These are phyloP conservation scores for Polyporus tsugae DNA, from an alignment of 1,284 basidiomycete genomes.

Conservation along the genomic window DNA sequence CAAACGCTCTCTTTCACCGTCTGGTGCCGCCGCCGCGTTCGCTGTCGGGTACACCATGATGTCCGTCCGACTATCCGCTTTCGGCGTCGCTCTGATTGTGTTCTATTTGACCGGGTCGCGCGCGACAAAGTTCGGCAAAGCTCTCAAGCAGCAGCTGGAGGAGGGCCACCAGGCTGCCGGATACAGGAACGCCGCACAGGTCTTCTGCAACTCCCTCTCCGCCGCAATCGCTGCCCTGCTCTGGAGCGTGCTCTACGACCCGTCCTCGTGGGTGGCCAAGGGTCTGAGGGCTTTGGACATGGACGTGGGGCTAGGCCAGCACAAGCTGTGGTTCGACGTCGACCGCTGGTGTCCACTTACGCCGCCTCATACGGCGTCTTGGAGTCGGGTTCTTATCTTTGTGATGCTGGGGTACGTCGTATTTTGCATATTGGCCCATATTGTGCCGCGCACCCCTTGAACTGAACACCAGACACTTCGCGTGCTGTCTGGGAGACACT, in stretches of 20 bases:
- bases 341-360: conserved; percentile 64
- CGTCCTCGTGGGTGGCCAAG: conserved; percentile 40
- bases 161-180: conserved; percentile 77
- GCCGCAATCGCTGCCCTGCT: conserved; percentile 69
- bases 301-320: conserved; percentile 7
- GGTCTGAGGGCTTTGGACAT: conserved; percentile 30
- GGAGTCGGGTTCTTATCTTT: conserved; percentile 70
- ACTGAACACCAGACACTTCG: conserved; percentile 68
- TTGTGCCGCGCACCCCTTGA: not conserved
- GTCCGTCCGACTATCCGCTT: conserved; percentile 65
- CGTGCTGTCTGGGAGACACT: conserved; percentile 87
- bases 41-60: conserved; percentile 75
- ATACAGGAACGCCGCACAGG: conserved; percentile 82
- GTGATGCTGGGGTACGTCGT: conserved; percentile 71
- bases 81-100: conserved; percentile 78
- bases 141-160: conserved; percentile 79
- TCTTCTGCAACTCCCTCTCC: conserved; percentile 82
- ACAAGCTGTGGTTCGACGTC: conserved; percentile 38
- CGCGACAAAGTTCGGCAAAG: conserved; percentile 86
- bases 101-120: conserved; percentile 87
- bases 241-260: conserved; percentile 71
- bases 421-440: not conserved
- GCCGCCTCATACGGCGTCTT: conserved; percentile 47
- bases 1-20: conserved; percentile 69
- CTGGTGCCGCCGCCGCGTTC: conserved; percentile 81